Evolutionary conservation across 257 asterid genomes (phyloP).

Genomic region (Hygrophila difformis): DNA sequence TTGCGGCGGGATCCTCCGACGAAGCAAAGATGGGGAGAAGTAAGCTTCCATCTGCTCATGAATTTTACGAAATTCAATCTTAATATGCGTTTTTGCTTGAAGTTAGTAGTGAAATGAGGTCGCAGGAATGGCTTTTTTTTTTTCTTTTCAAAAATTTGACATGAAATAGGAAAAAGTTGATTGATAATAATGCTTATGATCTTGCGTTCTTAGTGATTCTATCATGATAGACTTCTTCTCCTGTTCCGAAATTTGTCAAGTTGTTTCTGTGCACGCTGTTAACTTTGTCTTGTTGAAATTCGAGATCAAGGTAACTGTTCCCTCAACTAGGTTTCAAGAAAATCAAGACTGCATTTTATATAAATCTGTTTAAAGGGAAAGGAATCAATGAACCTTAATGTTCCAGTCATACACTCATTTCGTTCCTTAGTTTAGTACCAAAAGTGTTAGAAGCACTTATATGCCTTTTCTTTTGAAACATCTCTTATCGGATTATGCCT

Average conservation of each 20-base stretch:
- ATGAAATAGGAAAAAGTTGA: no score
- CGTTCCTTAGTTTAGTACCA: no score
- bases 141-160: no score
- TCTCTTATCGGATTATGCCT: neutral
- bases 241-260: no score
- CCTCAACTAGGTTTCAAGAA: neutral
- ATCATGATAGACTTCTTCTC: neutral
- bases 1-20: no score
- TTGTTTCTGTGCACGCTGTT: neutral
- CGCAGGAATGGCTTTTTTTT: neutral
- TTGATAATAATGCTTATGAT: no score
- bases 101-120: neutral
- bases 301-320: neutral
- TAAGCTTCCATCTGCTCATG: constrained; percentile 1
- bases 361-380: neutral
- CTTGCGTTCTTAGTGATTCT: neutral
- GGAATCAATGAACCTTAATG: neutral
- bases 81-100: neutral
- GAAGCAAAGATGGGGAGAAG: constrained; percentile 16
- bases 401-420: no score
- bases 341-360: neutral
- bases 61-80: neutral
- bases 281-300: neutral
- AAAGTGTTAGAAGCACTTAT: neutral
- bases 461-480: neutral